These are phyloP conservation scores for Sarocladiaceae sp. DNA, from an alignment of 2,329 filamentous ascomycete genomes.

Conservation along the genomic window DNA sequence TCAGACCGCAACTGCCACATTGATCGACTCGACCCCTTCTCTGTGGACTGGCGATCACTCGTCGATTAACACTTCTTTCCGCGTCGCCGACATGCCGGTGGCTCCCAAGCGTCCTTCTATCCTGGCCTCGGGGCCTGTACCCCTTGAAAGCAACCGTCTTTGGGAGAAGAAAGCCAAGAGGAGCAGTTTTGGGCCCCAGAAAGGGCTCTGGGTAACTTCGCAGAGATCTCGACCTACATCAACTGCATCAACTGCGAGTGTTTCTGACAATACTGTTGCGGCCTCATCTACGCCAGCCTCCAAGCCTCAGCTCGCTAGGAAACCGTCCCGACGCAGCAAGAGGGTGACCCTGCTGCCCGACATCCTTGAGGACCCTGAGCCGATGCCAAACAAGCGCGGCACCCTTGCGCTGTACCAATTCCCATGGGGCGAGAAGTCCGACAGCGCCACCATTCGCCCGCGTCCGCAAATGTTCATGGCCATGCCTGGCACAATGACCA, in stretches of 20 bases:
- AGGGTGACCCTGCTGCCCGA: slow-evolving; percentile 56
- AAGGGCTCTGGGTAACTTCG: slow-evolving; percentile 1
- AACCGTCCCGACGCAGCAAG: slow-evolving; percentile 44
- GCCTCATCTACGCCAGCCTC: neutral
- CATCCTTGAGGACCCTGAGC: slow-evolving; percentile 56
- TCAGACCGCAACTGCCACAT: neutral
- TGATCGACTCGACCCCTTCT: neutral
- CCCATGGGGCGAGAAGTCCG: slow-evolving; percentile 58
- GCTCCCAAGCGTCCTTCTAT: neutral
- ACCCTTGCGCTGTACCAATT: slow-evolving; percentile 61
- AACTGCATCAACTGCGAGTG: too few relatives aligned
- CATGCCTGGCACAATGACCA: slow-evolving; percentile 46
- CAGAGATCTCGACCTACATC: neutral
- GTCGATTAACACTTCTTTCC: neutral
- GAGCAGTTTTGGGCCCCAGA: slow-evolving; percentile 3
- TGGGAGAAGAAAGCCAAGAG: slow-evolving; percentile 7
- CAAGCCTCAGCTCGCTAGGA: slow-evolving; percentile 16
- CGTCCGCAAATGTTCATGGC: slow-evolving; percentile 33
- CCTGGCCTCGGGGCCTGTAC: neutral
- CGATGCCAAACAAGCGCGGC: slow-evolving; percentile 49
- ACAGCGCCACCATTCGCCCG: slow-evolving; percentile 40
- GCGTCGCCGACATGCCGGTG: neutral
- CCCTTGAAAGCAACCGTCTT: neutral
- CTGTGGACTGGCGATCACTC: neutral
- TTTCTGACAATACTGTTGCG: too few relatives aligned